Evolutionary conservation across 805 yeast genomes (phyloP).

Genomic region (Maudiozyma saulgeensis): DNA sequence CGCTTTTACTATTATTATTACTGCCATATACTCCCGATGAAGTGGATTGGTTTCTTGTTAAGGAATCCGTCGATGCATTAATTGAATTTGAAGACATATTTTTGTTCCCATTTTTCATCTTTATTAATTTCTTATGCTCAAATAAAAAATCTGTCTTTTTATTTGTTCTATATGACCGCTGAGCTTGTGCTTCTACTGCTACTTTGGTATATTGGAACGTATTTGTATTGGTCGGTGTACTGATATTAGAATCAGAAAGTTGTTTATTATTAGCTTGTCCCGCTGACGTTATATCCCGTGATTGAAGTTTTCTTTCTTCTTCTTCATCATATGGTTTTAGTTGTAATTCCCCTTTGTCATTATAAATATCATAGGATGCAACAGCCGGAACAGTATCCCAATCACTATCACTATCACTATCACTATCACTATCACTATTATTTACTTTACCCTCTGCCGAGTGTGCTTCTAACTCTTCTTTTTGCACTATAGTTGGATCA

Average conservation of each 20-base stretch:
- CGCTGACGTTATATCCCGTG: neutral
- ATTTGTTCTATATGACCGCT: constrained; percentile 48
- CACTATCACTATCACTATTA: constrained; percentile 1
- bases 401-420: constrained; percentile 31
- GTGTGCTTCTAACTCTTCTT: too few species aligned
- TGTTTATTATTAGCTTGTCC: neutral
- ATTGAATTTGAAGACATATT: constrained; percentile 6
- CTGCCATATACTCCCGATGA: neutral
- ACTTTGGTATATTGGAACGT: constrained; percentile 73
- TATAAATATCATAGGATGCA: constrained; percentile 67
- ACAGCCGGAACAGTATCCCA: constrained; percentile 89
- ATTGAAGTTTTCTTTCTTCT: neutral
- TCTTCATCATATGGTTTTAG: constrained; percentile 25
- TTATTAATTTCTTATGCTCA: constrained; percentile 28
- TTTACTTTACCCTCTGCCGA: too few species aligned
- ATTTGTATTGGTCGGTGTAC: neutral
- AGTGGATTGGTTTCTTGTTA: neutral
- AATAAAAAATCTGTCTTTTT: constrained; percentile 49
- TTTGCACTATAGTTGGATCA: neutral
- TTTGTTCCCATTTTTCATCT: constrained; percentile 7
- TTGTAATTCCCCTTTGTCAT: constrained; percentile 64
- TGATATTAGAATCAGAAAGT: constrained; percentile 14
- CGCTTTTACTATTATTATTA: constrained; percentile 6
- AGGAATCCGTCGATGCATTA: constrained; percentile 5
- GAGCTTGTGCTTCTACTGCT: constrained; percentile 78